Evolutionary conservation across 2,329 filamentous ascomycete genomes (phyloP), one percentile per base, ranked within the genome.

Genomic region (Alternaria longipes): DNA sequence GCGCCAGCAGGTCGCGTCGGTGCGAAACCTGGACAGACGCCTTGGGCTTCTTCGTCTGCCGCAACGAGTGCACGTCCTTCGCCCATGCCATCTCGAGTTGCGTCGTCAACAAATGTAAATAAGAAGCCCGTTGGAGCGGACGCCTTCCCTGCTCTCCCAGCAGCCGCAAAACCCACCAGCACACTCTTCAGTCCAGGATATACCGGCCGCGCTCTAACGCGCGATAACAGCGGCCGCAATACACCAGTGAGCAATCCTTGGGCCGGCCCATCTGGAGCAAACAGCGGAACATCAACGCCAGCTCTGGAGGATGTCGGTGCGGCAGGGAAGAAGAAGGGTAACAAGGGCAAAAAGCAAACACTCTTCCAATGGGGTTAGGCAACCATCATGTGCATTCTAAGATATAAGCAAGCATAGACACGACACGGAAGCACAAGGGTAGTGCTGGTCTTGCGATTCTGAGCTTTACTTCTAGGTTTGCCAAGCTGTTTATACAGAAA

Each of bases 131-230:
- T 60, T 59, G 44, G 65, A 26, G 63, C 65, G 54, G 90, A 94
- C 64, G 88, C 89, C 0, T 97, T 97, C 79, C 94, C 94, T 0
- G 90, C 93, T 1, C 84, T 97, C 1, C 94, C 94, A 0, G 84
- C 89, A 0, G 93, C 93, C 1, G 86, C 91, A 0, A 97, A 89
- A 70, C 87, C 87, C 4, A 86, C 84, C 41, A 85, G 84, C 34
- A 83, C 85, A 9, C 79, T 84, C 36, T 84, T 84, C 73, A 82
- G 78, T 32, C 83, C 83, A 4, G 83, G 83, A 4, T 84, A 84
- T 69, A 80, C 75, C 26, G 82, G 82, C 6, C 71, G 76, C 34
- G 81, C 80, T 44, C 80, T 78, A 30, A 78, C 82, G 67, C 79
- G 82, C 60, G 77, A 78, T 64, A 80, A 80, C 56, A 76, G 78